Base-by-base conservation (phyloP, 345 rosid species). In the Populus pruinosa region DNA sequence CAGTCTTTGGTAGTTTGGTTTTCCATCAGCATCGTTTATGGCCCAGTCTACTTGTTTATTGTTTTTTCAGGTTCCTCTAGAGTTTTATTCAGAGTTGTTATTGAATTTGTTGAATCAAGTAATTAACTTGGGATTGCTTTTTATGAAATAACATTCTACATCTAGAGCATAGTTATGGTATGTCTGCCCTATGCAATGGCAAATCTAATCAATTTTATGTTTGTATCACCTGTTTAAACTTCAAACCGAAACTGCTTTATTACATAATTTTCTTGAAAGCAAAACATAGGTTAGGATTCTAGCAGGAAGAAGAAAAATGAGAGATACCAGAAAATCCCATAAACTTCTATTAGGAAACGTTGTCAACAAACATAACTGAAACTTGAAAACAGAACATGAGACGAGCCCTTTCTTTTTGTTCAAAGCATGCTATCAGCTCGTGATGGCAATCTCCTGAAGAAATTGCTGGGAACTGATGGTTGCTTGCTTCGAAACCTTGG, bases 361-460 rank as follows among this genome's bases (percentile, higher is more conserved):
- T 18, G 29, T 11, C 14, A 67, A 39, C 27, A 62, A 61, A 31
- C 75, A 70, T 23, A 10, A 7, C 9, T 3, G 20, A 44, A 43
- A 70, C 11, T 12, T 13, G 50, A 43, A 76, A 53, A 61, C 36
- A 73, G 35, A 71, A 27, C 31, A 49, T 50, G 8, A 35, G 53
- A 38, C 21, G 44, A 36, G 7, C 14, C 16, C 14, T 25, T 63
- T 44, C 23, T 16, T 25, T n/a, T 20, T 18, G 29, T 23, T 81
- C 83, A 82, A 9, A 82, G 81, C 84, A 82, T 50, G 81, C 84
- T 77, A 44, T 82, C 84, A 67, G 84, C 80, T 70, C 79, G 49
- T 35, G 84, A 77, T 31, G 84, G 82, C 41, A 82, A 71, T 67
- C 84, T 74, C 38, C 82, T 69, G 78, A 82, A 82, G 79, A 78